phyloP scores from a whole-genome alignment of 768 basidiomycete species.

The Agrocybe pediades region DNA sequence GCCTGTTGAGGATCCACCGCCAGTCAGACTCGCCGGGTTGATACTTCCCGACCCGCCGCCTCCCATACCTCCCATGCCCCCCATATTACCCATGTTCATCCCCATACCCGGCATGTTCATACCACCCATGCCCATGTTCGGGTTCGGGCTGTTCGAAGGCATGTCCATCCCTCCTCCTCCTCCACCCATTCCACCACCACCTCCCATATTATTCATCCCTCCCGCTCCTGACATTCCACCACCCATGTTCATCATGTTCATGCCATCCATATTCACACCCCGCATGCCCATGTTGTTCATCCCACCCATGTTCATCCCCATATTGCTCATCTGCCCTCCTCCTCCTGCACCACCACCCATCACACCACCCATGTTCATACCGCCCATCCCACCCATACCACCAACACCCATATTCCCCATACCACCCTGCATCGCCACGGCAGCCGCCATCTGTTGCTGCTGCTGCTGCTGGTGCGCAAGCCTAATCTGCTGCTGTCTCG shows the following conservation, averaged over 20 bases:
- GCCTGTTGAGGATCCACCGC: background rate
- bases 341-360: background rate
- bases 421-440: conserved; percentile 3
- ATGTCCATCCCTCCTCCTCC: background rate
- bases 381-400: conserved; percentile 7
- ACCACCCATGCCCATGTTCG: background rate
- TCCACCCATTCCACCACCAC: conserved; percentile 5
- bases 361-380: background rate
- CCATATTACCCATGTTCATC: background rate
- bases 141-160: background rate
- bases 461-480: conserved; percentile 34
- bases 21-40: background rate
- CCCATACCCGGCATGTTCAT: conserved; percentile 7
- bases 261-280: conserved; percentile 6
- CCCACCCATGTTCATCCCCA: conserved; percentile 9
- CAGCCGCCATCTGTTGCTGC: conserved; percentile 16
- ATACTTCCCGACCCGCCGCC: background rate
- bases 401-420: conserved; percentile 12
- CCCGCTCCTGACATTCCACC: background rate
- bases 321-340: conserved; percentile 9
- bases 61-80: background rate
- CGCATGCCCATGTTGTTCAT: conserved; percentile 13
- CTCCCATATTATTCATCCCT: no score
- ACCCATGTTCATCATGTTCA: conserved; percentile 1
- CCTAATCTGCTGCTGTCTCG: conserved; percentile 37